Evolutionary conservation across 768 basidiomycete genomes (phyloP).

Genomic region (Favolaschia claudopus): DNA sequence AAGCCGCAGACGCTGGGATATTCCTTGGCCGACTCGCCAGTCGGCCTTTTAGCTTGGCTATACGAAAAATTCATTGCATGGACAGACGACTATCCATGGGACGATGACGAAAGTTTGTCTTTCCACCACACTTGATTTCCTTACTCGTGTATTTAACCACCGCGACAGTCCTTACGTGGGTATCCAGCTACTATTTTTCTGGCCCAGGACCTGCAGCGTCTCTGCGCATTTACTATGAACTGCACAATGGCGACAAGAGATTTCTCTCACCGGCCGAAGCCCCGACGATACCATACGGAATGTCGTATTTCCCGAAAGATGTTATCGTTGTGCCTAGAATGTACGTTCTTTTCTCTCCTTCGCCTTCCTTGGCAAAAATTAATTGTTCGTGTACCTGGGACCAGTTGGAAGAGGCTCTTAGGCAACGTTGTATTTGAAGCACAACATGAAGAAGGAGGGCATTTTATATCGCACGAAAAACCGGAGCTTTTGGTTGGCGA

Average conservation of each 20-base stretch:
- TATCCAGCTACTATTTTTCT: slow-evolving; percentile 68
- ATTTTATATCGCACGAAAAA: slow-evolving; percentile 50
- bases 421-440: slow-evolving; percentile 45
- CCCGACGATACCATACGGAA: slow-evolving; percentile 51
- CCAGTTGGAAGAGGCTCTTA: slow-evolving; percentile 11
- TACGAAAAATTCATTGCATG: slow-evolving; percentile 39
- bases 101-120: slow-evolving; percentile 57
- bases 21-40: slow-evolving; percentile 52
- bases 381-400: slow-evolving; percentile 12
- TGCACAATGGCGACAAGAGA: slow-evolving; percentile 27
- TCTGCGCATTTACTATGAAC: slow-evolving; percentile 64
- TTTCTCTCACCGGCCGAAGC: slow-evolving; percentile 1
- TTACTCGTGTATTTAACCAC: slow-evolving; percentile 14
- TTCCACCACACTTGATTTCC: background rate
- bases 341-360: slow-evolving; percentile 21
- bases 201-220: slow-evolving; percentile 65
- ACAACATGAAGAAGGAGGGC: slow-evolving; percentile 50
- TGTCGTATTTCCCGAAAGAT: slow-evolving; percentile 58
- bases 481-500: slow-evolving; percentile 45
- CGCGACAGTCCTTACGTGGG: slow-evolving; percentile 62
- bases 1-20: slow-evolving; percentile 52
- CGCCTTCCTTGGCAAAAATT: slow-evolving; percentile 35
- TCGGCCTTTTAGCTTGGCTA: slow-evolving; percentile 40
- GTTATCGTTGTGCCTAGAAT: slow-evolving; percentile 32
- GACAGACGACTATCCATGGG: slow-evolving; percentile 50